Evolutionary conservation across 2,329 filamentous ascomycete genomes (phyloP).

Genomic region (Monilinia vaccinii-corymbosi): DNA sequence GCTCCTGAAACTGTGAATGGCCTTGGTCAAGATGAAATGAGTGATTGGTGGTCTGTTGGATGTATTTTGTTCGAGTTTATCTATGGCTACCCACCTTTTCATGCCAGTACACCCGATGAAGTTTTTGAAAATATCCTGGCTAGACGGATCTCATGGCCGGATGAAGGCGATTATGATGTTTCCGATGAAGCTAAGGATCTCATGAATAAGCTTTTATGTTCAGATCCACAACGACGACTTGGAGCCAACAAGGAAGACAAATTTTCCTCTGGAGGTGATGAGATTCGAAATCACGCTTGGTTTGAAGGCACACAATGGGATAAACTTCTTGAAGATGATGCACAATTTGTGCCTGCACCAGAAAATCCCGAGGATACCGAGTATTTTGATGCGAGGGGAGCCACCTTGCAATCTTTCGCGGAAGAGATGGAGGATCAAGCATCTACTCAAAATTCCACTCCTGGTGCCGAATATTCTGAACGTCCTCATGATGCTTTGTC

Average conservation of each 20-base stretch:
- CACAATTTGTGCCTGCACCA: constrained; percentile 85
- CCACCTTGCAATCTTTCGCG: constrained; percentile 82
- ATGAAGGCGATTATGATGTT: constrained; percentile 67
- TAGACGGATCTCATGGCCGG: constrained; percentile 86
- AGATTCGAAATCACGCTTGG: constrained; percentile 86
- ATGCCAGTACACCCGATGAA: constrained; percentile 78
- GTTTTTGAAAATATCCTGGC: constrained; percentile 96
- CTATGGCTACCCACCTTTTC: constrained; percentile 88
- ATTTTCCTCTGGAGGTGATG: constrained; percentile 73
- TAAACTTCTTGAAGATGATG: constrained; percentile 84
- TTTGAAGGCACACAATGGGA: constrained; percentile 85
- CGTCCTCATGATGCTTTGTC: constrained; percentile 92
- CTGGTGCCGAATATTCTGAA: constrained; percentile 72
- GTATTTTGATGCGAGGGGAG: constrained; percentile 89
- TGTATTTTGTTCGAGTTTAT: constrained; percentile 97
- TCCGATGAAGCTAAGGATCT: constrained; percentile 87
- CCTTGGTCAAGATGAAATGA: constrained; percentile 91
- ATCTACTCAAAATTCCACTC: constrained; percentile 60
- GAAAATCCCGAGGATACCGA: constrained; percentile 97
- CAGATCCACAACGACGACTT: constrained; percentile 71
- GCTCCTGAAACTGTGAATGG: constrained; percentile 96
- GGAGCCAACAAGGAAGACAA: constrained; percentile 81
- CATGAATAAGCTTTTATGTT: constrained; percentile 84
- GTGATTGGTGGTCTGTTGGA: constrained; percentile 99
- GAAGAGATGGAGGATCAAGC: constrained; percentile 89